Evolutionary conservation across 768 basidiomycete genomes (phyloP), one percentile per base, ranked within the genome.

Genomic region (Amanita molliuscula): DNA sequence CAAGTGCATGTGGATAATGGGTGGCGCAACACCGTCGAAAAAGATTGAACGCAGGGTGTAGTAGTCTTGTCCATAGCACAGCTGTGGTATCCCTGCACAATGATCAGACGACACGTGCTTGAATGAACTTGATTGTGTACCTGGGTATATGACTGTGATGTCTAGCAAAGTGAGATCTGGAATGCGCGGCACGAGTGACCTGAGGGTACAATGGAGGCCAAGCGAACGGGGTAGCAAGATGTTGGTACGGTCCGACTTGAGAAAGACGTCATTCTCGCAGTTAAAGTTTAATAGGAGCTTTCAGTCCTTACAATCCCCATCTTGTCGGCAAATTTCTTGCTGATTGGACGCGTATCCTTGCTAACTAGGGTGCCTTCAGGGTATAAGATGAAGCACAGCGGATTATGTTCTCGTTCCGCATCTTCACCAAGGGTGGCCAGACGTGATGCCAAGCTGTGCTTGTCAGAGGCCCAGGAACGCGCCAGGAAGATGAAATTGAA

Each of bases 291-390:
- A 21, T 6, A 40, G 2, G 9, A 18, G 11, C 34, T 16, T 28
- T 16, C 45, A 41, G n/a, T 33, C 77, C 93, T 68, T 60, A 95
- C 93, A 51, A 95, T 81, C 5, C 86, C 88, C 59, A 82, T 78
- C 67, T 88, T 92, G 51, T 91, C 83, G 4, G 94, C 92, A 61
- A 82, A 98, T 58, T 83, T 84, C 67, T 79, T 81, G 65, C 88
- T 93, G 56, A 85, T 73, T 0, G 90, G 91, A 42, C 90, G 67
- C 3, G 94, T 98, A 54, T 92, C 72, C 54, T 78, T 75, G 64
- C 89, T 92, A 11, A 94, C 85, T 23, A 98, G 82, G 3, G 95
- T 97, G 26, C 96, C 96, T 64, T 99, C 96, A 0, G 96, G 96
- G 63, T 94, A 98, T 41, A 97, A 74, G 49, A 97, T 72, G 57